Evolutionary conservation across 495 filamentous ascomycete species (phyloP), one percentile per base, ranked within the genome.

Genomic region (Annulohypoxylon bovei): DNA sequence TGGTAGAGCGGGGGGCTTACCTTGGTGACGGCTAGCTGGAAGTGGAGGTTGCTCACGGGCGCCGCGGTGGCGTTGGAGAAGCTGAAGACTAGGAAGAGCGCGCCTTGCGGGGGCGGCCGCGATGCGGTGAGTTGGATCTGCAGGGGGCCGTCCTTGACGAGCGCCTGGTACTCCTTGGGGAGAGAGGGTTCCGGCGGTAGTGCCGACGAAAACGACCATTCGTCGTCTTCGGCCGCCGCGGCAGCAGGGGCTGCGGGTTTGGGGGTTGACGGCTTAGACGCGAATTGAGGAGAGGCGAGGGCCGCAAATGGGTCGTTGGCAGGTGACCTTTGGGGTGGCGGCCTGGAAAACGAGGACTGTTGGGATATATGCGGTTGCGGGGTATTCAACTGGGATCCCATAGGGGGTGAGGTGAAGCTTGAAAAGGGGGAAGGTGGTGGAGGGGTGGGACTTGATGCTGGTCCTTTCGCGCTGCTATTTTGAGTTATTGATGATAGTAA

Each of bases 181-280:
- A 79, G 75, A 9, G 79, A 74, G 1, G 77, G 64, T 53, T 88
- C 86, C 27, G 90, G 88, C 0, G 94, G 94, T 2, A 98, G 81
- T 0, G 95, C 92, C 4, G 95, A 98, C 6, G 92, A 85, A 74
- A 98, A 99, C 35, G 89, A 88, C 95, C 95, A 99, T 72, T 99
- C 95, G 67, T 99, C 95, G 20, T 93, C 91, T 28, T 89, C 87
- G 56, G 89, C 70, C 75, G 89, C 70, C 25, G 81, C 73, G 53
- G 80, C 35, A 2, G 75, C 35, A 1, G 75, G 68, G 18, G 70
- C 55, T 1, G 74, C 60, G 55, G 82, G 76, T 59, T 81, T 78
- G 16, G 84, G 76, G 8, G 77, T 77, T 65, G 83, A 37, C 60
- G 76, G 76, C 70, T 74, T 78, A 18, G 74, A 78, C 49, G 83